phyloP scores from a whole-genome alignment of 306 rosid species.

The Gleditsia sinensis region DNA sequence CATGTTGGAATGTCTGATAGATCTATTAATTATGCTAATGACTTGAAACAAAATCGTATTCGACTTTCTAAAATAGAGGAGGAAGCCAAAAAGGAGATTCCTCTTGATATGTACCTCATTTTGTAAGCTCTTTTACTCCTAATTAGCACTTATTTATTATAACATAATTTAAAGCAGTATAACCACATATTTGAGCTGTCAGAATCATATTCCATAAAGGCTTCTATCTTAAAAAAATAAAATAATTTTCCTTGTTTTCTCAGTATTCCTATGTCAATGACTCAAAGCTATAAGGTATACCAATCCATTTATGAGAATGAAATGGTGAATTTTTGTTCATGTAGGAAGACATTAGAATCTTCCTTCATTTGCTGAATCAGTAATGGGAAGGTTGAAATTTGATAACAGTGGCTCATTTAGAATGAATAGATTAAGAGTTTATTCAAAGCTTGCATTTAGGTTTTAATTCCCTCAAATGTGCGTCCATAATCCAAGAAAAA shows the following conservation, averaged over 20 bases:
- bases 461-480: neutral
- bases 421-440: neutral
- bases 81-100: slow-evolving; percentile 82
- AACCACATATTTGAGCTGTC: slow-evolving; percentile 12
- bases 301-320: slow-evolving; percentile 21
- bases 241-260: slow-evolving; percentile 18
- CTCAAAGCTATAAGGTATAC: slow-evolving; percentile 1
- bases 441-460: neutral
- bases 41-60: slow-evolving; percentile 76
- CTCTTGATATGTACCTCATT: slow-evolving; percentile 90
- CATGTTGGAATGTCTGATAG: slow-evolving; percentile 63
- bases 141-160: slow-evolving; percentile 1
- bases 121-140: slow-evolving; percentile 61
- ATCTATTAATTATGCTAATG: slow-evolving; percentile 56
- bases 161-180: slow-evolving; percentile 11
- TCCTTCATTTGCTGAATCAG: slow-evolving; percentile 3
- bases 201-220: slow-evolving; percentile 5
- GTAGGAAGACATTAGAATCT: slow-evolving; percentile 1
- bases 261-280: slow-evolving; percentile 12
- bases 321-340: slow-evolving; percentile 10
- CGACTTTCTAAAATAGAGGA: slow-evolving; percentile 79
- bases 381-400: slow-evolving; percentile 16
- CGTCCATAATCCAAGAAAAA: neutral
- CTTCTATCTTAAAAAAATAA: too few species aligned
- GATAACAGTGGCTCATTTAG: slow-evolving; percentile 1